Conservation (phyloP, 1,284 basidiomycete genomes). For the Ustilago cynodontis region DNA sequence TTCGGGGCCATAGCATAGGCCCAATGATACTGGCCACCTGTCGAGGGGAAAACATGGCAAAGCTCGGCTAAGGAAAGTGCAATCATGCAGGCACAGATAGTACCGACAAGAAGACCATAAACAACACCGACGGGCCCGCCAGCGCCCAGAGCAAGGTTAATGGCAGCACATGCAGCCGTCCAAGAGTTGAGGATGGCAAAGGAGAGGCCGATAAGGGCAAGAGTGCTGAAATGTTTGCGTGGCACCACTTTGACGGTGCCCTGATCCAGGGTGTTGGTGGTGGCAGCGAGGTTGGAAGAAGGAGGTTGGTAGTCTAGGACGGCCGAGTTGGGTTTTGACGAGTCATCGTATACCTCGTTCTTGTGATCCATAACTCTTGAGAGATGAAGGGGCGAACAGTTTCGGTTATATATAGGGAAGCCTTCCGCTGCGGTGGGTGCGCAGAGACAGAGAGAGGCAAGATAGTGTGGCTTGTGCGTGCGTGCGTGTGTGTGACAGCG, state of each 20-base stretch:
- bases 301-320: conserved; percentile 17
- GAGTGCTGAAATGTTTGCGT: conserved; percentile 43
- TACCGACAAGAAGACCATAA: conserved; percentile 38
- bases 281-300: background rate
- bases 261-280: conserved; percentile 1
- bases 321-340: conserved; percentile 15
- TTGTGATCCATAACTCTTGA: conserved; percentile 18
- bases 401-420: conserved; percentile 14
- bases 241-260: conserved; percentile 7
- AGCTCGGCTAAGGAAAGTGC: conserved; percentile 42
- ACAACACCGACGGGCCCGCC: conserved; percentile 43
- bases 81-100: conserved; percentile 31
- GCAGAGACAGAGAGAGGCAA: too few relatives aligned
- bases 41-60: conserved; percentile 42
- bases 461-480: too few relatives aligned
- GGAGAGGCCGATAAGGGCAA: conserved; percentile 45
- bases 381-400: conserved; percentile 4
- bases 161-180: conserved; percentile 35
- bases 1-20: conserved; percentile 35
- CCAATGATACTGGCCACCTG: conserved; percentile 54
- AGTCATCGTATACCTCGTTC: conserved; percentile 24
- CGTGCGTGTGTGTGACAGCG: too few relatives aligned
- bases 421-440: background rate
- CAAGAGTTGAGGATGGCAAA: conserved; percentile 54
- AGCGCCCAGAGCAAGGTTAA: conserved; percentile 39